These are phyloP conservation scores for Letharia columbiana DNA, from an alignment of 495 filamentous ascomycete species.

Conservation along the genomic window DNA sequence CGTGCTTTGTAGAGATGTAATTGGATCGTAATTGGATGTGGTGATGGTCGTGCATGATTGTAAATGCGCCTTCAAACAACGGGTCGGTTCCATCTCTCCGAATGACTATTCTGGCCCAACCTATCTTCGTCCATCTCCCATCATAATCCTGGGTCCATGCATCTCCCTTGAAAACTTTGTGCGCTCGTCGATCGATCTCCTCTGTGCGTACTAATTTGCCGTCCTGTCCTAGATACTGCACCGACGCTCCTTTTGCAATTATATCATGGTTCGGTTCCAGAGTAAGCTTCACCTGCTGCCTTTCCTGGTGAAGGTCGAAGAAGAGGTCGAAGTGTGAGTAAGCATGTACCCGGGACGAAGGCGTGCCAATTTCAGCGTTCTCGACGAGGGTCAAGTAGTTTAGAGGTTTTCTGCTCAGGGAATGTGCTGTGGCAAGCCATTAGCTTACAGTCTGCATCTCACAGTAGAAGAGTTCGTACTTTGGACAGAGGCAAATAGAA, in stretches of 20 bases:
- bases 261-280: slow-evolving; percentile 93
- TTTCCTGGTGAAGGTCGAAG: slow-evolving; percentile 60
- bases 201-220: slow-evolving; percentile 55
- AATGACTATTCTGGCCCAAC: slow-evolving; percentile 78
- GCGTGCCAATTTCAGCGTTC: slow-evolving; percentile 66
- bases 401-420: slow-evolving; percentile 59
- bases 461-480: slow-evolving; percentile 17
- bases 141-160: slow-evolving; percentile 57
- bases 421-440: slow-evolving; percentile 17
- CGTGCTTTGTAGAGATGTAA: slow-evolving; percentile 65
- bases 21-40: slow-evolving; percentile 72
- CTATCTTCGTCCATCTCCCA: slow-evolving; percentile 67
- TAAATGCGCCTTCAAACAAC: slow-evolving; percentile 87
- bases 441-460: slow-evolving; percentile 8
- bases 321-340: slow-evolving; percentile 72
- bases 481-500: slow-evolving; percentile 22
- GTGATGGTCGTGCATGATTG: slow-evolving; percentile 69
- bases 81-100: slow-evolving; percentile 66
- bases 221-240: slow-evolving; percentile 62
- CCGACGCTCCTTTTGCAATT: slow-evolving; percentile 61
- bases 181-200: slow-evolving; percentile 56
- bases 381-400: slow-evolving; percentile 65
- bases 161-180: slow-evolving; percentile 77
- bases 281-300: slow-evolving; percentile 64
- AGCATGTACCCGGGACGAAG: slow-evolving; percentile 68